Evolutionary conservation across 208 protist species (phyloP).

Genomic region (Wallacemonas rigidus): DNA sequence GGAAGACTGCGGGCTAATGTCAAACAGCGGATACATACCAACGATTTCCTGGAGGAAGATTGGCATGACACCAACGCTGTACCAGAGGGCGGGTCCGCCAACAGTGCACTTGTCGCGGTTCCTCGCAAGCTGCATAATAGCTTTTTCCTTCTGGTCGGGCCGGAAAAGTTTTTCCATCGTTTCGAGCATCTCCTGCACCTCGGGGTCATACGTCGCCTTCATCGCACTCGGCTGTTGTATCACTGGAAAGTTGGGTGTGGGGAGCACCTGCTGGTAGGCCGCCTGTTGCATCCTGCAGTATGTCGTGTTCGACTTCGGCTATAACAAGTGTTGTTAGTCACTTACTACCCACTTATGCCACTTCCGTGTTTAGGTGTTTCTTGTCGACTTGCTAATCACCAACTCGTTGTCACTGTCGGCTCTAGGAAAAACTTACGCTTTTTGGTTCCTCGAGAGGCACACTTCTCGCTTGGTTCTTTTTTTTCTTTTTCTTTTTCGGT

Average conservation of each 20-base stretch:
- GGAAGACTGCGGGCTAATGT: slow-evolving; percentile 48
- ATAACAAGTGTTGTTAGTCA: not conserved
- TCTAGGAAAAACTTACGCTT: no score
- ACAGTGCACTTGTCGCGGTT: slow-evolving; percentile 93
- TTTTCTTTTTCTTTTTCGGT: no score
- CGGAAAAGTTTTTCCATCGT: slow-evolving; percentile 69
- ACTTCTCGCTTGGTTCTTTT: no score
- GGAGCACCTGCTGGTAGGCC: slow-evolving; percentile 14
- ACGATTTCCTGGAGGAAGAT: slow-evolving; percentile 99
- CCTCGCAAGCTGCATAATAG: slow-evolving; percentile 95
- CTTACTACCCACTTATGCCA: no score
- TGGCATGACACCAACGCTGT: slow-evolving; percentile 97
- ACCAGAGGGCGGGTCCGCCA: slow-evolving; percentile 97
- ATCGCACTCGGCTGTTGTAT: slow-evolving; percentile 5
- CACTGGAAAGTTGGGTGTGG: slow-evolving; percentile 1
- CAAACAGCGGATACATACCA: slow-evolving; percentile 97
- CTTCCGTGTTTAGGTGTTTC: no score
- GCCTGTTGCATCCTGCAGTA: not conserved
- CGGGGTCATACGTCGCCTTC: slow-evolving; percentile 7
- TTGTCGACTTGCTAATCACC: no score
- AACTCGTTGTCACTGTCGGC: no score
- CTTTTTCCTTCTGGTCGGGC: slow-evolving; percentile 86
- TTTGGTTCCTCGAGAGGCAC: no score
- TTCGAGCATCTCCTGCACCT: slow-evolving; percentile 37
- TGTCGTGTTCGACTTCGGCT: not conserved